phyloP scores from a whole-genome alignment of 2,329 filamentous ascomycete species.

The Mycosphaerelloides madeirae region DNA sequence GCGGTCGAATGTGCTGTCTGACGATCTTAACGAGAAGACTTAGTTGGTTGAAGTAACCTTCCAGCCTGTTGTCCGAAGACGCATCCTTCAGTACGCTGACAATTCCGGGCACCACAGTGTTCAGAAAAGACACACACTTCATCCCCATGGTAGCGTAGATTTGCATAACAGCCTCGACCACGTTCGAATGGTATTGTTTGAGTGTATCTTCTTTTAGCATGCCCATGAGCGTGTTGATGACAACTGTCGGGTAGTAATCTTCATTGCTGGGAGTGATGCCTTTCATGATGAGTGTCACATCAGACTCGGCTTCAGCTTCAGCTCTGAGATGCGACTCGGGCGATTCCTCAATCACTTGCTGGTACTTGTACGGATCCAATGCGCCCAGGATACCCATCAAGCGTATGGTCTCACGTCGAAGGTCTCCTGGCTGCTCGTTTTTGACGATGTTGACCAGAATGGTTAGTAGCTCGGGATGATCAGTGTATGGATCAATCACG shows the following conservation, averaged over 20 bases:
- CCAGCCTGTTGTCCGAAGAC: conserved; percentile 59
- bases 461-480: conserved; percentile 89
- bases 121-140: conserved; percentile 92
- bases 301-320: conserved; percentile 68
- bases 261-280: conserved; percentile 94
- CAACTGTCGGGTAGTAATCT: conserved; percentile 96
- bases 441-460: conserved; percentile 92
- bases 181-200: conserved; percentile 82
- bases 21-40: conserved; percentile 92
- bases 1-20: conserved; percentile 90
- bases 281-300: conserved; percentile 97
- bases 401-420: conserved; percentile 93
- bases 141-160: conserved; percentile 95
- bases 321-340: conserved; percentile 72
- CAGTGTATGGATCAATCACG: conserved; percentile 91
- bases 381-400: conserved; percentile 93
- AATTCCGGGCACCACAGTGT: conserved; percentile 91
- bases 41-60: conserved; percentile 97
- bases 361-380: conserved; percentile 92
- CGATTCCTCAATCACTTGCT: conserved; percentile 84
- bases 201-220: conserved; percentile 89
- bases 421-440: conserved; percentile 77
- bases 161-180: conserved; percentile 97
- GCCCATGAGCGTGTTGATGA: conserved; percentile 89
- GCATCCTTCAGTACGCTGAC: conserved; percentile 82